phyloP scores from a whole-genome alignment of 2,329 filamentous ascomycete species.

The Parafenestella ontariensis region DNA sequence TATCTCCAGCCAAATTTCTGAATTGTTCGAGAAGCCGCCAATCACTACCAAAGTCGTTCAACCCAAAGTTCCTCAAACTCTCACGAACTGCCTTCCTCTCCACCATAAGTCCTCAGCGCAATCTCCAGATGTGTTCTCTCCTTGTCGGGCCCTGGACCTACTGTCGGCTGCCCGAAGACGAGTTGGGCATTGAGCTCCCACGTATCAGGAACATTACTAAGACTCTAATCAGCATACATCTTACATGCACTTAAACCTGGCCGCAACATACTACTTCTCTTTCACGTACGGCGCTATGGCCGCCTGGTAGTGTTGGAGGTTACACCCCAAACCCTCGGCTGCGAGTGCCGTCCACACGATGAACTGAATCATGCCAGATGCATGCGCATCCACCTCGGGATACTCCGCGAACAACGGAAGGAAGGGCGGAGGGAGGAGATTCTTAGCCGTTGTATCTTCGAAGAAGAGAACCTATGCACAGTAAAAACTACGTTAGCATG shows the following conservation, averaged over 20 bases:
- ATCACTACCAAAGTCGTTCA: background rate
- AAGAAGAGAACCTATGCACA: conserved; percentile 24
- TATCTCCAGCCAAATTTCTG: too few species aligned
- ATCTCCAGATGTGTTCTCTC: conserved; percentile 37
- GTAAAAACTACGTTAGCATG: background rate
- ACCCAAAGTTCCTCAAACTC: background rate
- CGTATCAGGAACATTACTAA: conserved; percentile 22
- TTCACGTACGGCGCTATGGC: conserved; percentile 29
- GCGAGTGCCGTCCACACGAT: conserved; percentile 37
- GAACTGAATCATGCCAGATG: conserved; percentile 32
- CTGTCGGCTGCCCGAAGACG: conserved; percentile 43
- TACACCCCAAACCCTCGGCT: conserved; percentile 35
- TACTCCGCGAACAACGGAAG: conserved; percentile 19
- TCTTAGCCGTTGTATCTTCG: conserved; percentile 19
- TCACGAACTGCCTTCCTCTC: background rate
- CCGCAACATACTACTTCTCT: conserved; percentile 22
- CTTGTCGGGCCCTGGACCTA: conserved; percentile 32
- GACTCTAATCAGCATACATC: background rate
- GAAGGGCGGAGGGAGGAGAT: conserved; percentile 22
- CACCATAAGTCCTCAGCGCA: conserved; percentile 36
- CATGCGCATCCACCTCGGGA: conserved; percentile 32
- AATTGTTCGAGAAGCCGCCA: too few species aligned
- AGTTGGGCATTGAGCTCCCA: conserved; percentile 35
- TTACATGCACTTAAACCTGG: background rate
- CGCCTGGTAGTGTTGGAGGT: conserved; percentile 38